phyloP scores from a whole-genome alignment of 352 stramenopile genomes.

The Lagenidium giganteum region DNA sequence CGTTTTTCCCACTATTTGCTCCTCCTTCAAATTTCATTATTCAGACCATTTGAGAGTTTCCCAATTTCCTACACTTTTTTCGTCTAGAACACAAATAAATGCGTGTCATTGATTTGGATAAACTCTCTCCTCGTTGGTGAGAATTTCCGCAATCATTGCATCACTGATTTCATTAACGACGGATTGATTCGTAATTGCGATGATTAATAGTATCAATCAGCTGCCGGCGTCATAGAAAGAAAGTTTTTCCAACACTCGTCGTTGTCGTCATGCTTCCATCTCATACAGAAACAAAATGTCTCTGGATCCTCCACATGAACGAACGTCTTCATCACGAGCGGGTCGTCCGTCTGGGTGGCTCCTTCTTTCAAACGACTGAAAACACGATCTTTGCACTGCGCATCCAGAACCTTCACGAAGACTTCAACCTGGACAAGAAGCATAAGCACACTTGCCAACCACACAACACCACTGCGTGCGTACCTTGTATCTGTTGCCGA shows the following conservation, averaged over 20 bases:
- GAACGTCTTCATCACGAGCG: constrained; percentile 7
- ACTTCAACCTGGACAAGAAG: constrained; percentile 2
- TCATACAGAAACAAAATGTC: constrained; percentile 3
- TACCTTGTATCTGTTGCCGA: constrained; percentile 11
- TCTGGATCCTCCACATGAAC: constrained; percentile 4
- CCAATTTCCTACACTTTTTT: too few species aligned
- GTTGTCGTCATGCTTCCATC: constrained; percentile 6
- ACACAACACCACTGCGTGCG: not conserved
- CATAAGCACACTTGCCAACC: constrained; percentile 3
- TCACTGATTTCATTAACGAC: too few species aligned
- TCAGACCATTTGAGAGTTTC: too few species aligned
- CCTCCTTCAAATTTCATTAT: too few species aligned
- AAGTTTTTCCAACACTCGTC: constrained; percentile 3
- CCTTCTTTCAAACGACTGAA: constrained; percentile 10
- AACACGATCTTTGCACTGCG: not conserved
- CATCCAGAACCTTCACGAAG: constrained; percentile 4
- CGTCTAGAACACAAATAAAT: too few species aligned
- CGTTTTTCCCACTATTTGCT: too few species aligned
- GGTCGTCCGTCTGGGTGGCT: constrained; percentile 1
- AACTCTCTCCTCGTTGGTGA: too few species aligned
- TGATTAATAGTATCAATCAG: constrained; percentile 4
- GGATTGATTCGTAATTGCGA: too few species aligned
- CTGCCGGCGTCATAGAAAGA: not conserved
- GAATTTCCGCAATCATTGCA: too few species aligned
- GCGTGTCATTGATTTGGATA: too few species aligned